phyloP scores from a whole-genome alignment of 352 stramenopile genomes.

The Pilasporangium apinafurcum region DNA sequence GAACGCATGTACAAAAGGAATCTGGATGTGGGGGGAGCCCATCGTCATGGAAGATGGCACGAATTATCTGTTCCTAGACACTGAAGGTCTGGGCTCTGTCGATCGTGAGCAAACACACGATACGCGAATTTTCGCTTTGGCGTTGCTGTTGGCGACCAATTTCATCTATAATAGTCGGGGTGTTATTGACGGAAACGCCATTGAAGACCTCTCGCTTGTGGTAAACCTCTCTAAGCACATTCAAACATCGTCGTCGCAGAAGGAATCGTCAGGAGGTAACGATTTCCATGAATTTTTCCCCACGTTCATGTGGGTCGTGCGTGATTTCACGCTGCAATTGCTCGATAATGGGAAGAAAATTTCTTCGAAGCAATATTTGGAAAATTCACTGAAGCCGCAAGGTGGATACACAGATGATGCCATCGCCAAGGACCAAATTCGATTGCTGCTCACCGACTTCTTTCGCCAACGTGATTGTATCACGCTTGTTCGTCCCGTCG shows the following conservation, averaged over 20 bases:
- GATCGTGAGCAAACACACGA: constrained; percentile 86
- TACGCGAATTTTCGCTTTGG: constrained; percentile 87
- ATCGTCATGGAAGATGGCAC: constrained; percentile 66
- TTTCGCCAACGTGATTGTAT: constrained; percentile 86
- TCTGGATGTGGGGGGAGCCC: constrained; percentile 88
- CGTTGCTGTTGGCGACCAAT: constrained; percentile 75
- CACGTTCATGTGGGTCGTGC: constrained; percentile 86
- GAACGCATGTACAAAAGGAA: constrained; percentile 88
- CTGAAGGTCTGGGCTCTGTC: constrained; percentile 79
- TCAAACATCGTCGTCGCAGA: constrained; percentile 46
- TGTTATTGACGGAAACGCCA: constrained; percentile 86
- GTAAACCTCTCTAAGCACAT: constrained; percentile 90
- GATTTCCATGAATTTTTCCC: constrained; percentile 84
- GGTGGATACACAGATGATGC: constrained; percentile 75
- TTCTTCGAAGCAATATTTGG: constrained; percentile 85
- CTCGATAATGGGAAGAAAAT: constrained; percentile 85
- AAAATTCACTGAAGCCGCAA: constrained; percentile 79
- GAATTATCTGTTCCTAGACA: constrained; percentile 84
- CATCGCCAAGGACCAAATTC: constrained; percentile 77
- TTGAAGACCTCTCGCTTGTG: constrained; percentile 88
- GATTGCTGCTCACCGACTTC: constrained; percentile 67
- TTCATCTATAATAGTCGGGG: constrained; percentile 91
- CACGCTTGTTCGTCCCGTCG: constrained; percentile 85
- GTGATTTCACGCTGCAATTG: constrained; percentile 86
- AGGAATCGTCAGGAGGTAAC: constrained; percentile 10